Evolutionary conservation across 2,329 filamentous ascomycete species (phyloP).

Genomic region (Rhynchosporium graminicola): DNA sequence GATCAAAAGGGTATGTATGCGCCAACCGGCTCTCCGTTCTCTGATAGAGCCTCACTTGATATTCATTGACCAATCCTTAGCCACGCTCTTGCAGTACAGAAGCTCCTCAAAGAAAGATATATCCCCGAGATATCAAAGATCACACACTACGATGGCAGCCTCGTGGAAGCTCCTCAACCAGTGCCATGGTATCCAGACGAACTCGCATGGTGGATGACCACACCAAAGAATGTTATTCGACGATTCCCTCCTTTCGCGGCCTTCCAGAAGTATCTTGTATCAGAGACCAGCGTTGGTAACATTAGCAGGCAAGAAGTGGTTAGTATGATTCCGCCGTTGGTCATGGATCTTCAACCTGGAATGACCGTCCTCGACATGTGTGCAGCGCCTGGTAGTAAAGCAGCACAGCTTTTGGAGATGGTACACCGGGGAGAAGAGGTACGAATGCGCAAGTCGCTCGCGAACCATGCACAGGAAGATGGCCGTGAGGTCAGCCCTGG

Average conservation of each 20-base stretch:
- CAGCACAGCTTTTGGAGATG: slow-evolving; percentile 92
- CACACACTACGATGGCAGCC: slow-evolving; percentile 76
- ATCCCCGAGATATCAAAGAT: slow-evolving; percentile 88
- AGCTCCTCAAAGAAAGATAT: slow-evolving; percentile 83
- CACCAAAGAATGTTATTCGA: slow-evolving; percentile 91
- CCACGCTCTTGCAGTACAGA: slow-evolving; percentile 89
- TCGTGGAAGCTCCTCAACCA: slow-evolving; percentile 77
- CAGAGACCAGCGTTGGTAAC: slow-evolving; percentile 95
- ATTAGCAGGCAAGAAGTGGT: slow-evolving; percentile 97
- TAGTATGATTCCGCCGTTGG: slow-evolving; percentile 95
- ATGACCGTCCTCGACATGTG: slow-evolving; percentile 96
- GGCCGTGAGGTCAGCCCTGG: slow-evolving; percentile 55
- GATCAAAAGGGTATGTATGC: slow-evolving; percentile 81
- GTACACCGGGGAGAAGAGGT: slow-evolving; percentile 91
- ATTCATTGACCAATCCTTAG: slow-evolving; percentile 45
- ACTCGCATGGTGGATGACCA: slow-evolving; percentile 97
- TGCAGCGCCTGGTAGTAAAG: slow-evolving; percentile 95
- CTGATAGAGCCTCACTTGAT: background rate
- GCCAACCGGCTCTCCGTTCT: slow-evolving; percentile 21
- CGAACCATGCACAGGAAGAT: slow-evolving; percentile 62
- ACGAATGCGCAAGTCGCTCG: slow-evolving; percentile 71
- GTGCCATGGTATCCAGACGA: slow-evolving; percentile 93
- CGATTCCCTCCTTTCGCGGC: slow-evolving; percentile 91
- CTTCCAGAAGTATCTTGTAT: slow-evolving; percentile 97
- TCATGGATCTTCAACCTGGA: slow-evolving; percentile 87